Evolutionary conservation across 371 early-diverging fungal species (phyloP).

Genomic region (Blakeslea trispora): DNA sequence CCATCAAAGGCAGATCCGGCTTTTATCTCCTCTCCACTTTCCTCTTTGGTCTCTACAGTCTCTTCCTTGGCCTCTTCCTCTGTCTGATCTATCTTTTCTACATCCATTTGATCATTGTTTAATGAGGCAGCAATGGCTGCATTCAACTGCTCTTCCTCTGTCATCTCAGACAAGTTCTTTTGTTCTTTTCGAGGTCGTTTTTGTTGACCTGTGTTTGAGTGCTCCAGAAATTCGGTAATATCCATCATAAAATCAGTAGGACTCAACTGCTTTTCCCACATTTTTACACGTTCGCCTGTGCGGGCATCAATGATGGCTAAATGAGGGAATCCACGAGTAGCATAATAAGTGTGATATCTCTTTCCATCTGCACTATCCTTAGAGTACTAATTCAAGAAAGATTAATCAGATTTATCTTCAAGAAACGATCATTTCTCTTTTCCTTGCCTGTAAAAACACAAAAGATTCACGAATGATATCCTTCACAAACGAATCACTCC

Average conservation of each 20-base stretch:
- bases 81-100: slow-evolving; percentile 3
- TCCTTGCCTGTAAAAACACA: slow-evolving; percentile 76
- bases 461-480: slow-evolving; percentile 79
- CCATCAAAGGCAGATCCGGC: slow-evolving; percentile 45
- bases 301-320: slow-evolving; percentile 88
- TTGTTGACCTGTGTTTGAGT: slow-evolving; percentile 15
- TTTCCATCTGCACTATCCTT: slow-evolving; percentile 71
- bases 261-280: slow-evolving; percentile 58
- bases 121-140: slow-evolving; percentile 80
- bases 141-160: slow-evolving; percentile 89
- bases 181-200: slow-evolving; percentile 25
- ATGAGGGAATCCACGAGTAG: slow-evolving; percentile 73
- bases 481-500: slow-evolving; percentile 80
- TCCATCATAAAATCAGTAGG: slow-evolving; percentile 73
- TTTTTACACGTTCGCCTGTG: slow-evolving; percentile 72
- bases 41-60: slow-evolving; percentile 12
- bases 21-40: slow-evolving; percentile 21
- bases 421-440: not conserved
- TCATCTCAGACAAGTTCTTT: slow-evolving; percentile 67
- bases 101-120: slow-evolving; percentile 22
- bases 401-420: too few relatives aligned
- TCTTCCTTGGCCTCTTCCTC: slow-evolving; percentile 1
- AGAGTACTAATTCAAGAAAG: slow-evolving; percentile 62
- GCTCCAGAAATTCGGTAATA: slow-evolving; percentile 54
- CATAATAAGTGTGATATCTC: slow-evolving; percentile 74